phyloP scores from a whole-genome alignment of 2,329 filamentous ascomycete genomes.

The Stachybotrys chlorohalonatus region DNA sequence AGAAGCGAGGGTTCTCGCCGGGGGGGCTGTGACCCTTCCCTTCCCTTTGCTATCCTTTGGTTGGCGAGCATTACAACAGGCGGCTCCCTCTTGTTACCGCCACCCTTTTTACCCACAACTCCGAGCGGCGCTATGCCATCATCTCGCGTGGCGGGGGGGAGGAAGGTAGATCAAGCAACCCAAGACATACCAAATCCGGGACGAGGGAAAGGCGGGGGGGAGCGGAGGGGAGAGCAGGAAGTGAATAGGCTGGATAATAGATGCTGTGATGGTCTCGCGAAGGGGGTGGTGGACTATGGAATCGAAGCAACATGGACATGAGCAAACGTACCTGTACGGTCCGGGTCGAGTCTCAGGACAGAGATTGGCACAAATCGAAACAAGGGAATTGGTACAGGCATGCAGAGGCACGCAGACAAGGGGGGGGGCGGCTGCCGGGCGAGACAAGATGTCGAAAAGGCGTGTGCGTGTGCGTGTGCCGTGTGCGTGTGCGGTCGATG shows the following conservation, averaged over 20 bases:
- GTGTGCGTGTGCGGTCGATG: too few species aligned
- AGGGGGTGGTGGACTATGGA: too few species aligned
- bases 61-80: not conserved
- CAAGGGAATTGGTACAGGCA: too few species aligned
- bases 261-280: not conserved
- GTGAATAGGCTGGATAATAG: not conserved
- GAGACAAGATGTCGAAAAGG: too few species aligned
- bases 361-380: too few species aligned
- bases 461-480: too few species aligned
- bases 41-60: not conserved
- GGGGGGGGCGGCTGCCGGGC: too few species aligned
- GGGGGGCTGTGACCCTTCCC: too few species aligned
- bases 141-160: slow-evolving; percentile 1
- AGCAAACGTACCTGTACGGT: not conserved
- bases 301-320: not conserved
- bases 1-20: not conserved
- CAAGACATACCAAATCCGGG: not conserved
- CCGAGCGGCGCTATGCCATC: slow-evolving; percentile 4
- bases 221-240: not conserved
- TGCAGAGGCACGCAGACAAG: too few species aligned
- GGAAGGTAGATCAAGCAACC: not conserved
- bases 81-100: not conserved
- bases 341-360: too few species aligned
- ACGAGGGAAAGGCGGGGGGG: not conserved
- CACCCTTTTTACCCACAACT: not conserved